Evolutionary conservation across 139 green algal species (phyloP).

Genomic region (Ostreobium quekettii): DNA sequence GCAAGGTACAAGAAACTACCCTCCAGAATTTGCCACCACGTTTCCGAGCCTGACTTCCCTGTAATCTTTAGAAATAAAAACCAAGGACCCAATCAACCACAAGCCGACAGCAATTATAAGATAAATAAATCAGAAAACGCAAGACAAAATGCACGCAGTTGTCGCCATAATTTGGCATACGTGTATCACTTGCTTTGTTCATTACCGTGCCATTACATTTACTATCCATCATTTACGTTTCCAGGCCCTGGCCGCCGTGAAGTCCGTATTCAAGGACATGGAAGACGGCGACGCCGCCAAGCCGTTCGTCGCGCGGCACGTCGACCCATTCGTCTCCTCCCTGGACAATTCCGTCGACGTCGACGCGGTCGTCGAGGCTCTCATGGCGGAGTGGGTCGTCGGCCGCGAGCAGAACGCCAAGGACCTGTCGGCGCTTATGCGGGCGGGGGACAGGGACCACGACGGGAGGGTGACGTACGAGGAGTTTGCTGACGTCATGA

Average conservation of each 20-base stretch:
- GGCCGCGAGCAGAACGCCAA: background rate
- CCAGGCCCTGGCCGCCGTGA: background rate
- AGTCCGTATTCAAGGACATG: background rate
- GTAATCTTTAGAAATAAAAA: no score
- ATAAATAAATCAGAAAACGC: no score
- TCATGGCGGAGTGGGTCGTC: background rate
- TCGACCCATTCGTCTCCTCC: background rate
- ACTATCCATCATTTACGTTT: background rate
- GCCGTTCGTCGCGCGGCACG: background rate
- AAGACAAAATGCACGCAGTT: no score
- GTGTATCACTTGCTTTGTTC: no score
- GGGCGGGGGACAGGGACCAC: background rate
- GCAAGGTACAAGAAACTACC: no score
- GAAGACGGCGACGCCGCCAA: background rate
- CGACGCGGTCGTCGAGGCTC: background rate
- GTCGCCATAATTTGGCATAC: no score
- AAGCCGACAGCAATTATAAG: no score
- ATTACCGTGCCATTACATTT: no score
- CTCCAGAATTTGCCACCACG: no score
- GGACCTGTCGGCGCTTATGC: background rate
- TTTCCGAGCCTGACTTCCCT: no score
- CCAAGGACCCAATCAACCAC: no score
- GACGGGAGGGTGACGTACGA: background rate
- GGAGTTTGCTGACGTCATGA: constrained; percentile 1
- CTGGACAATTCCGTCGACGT: background rate